Evolutionary conservation across 75 land plant genomes (phyloP), one percentile per base, ranked within the genome.

Genomic region (Selaginella tamariscina): DNA sequence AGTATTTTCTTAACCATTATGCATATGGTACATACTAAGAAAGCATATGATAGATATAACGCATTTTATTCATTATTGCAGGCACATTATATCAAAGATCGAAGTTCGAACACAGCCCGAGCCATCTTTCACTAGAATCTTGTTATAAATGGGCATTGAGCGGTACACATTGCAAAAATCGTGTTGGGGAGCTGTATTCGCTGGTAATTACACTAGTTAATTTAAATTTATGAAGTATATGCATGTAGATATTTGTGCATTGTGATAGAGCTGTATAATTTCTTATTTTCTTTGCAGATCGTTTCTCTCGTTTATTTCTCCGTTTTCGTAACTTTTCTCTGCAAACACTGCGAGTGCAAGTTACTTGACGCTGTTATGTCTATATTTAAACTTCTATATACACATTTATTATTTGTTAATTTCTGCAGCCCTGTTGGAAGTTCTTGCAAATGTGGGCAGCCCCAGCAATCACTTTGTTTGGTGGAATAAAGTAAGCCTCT

Each of bases 141-240:
- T 68, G 63, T 27, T 85, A 75, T 60, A 91, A 79, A 67, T 91
- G 97, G 97, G 92, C 88, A 68, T 60, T 91, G 32, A 91, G 97
- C 80, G 97, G 97, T 62, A 91, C 97, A 33, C 97, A 92, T 32
- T 80, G 87, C 32, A 92, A 91, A 65, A 91, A 91, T 65, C 93
- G 97, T 44, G 88, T 91, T 56, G 96, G 92, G 54, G 96, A 91
- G 65, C 81, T 91, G 20, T 88, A 90, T 66, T 91, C 96, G 0
- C 75, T 91, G 68, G 96, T 87, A 72, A 72, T 81, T 75, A 39
- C 15, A 39, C 15, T 39, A 26, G 1, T 55, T 63, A 54, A 49
- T 13, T 13, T 49, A 49, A 49, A 13, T 49, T 49, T 13, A 13
- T 13, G 54, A 13, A 49, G 54, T 49, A 49, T 13, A 49, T 49